Base-by-base conservation (phyloP, 2,329 filamentous ascomycete species). In the Aphanocladium album region DNA sequence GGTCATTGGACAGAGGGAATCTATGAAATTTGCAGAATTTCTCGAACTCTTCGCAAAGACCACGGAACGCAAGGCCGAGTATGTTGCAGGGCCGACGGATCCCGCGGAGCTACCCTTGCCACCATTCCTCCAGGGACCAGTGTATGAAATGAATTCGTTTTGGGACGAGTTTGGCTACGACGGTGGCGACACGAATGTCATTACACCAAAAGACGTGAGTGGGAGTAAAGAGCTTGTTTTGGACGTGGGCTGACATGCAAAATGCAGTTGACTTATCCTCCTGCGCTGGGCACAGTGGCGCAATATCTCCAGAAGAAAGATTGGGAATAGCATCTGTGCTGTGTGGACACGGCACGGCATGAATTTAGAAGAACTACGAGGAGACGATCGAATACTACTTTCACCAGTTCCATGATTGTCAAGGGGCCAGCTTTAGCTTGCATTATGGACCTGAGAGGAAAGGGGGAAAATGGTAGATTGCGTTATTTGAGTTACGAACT, bases 1-100 rank as follows among this genome's bases (percentile, higher is more conserved):
- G 25, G 27, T 70, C 1, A 65, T 70, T 11, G 66, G 46, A 1
- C 66, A 67, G n/a, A 63, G 68, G 33, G 69, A 64, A 23, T 68
- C 62, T 61, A 46, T 70, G 3, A 64, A 62, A 1, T 8, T 39
- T 2, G 61, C 56, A 1, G 68, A 69, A 25, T 46, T 68, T 6
- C 61, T 61, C 2, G 27, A 57, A 1, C 25, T 62, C 0, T 68
- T 70, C n/a, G 62, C 62, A 2, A 43, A 60, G 8, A 66, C 62
- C 3, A 68, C 56, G 49, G 11, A 65, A 56, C 14, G 43, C n/a
- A 55, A 56, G 57, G 59, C 64, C 19, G 59, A 63, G 27, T 33
- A 56, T 11, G 41, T 63, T 1, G 33, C 45, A 49, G 17, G 57
- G 23, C 53, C 62, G 25, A 52, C 52, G 11, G 60, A 60, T 8